phyloP scores from a whole-genome alignment of 2,329 filamentous ascomycete genomes.

The Proliferodiscus dingleyae region DNA sequence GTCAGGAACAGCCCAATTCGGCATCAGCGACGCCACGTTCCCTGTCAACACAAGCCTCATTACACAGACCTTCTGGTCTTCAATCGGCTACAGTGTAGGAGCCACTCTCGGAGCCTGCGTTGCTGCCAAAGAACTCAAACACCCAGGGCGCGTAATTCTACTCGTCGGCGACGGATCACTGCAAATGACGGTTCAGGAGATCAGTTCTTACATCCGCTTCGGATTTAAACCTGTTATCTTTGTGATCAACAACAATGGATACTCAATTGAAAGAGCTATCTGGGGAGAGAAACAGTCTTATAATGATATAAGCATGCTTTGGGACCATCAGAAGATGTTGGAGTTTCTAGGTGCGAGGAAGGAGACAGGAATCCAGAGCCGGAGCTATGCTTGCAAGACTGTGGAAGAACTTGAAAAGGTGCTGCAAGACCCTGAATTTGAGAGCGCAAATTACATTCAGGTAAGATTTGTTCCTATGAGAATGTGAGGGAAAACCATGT shows the following conservation, averaged over 20 bases:
- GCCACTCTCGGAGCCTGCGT: constrained; percentile 51
- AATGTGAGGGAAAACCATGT: neutral
- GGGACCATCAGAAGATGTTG: constrained; percentile 46
- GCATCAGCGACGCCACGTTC: constrained; percentile 46
- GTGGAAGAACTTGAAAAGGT: constrained; percentile 42
- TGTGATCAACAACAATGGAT: constrained; percentile 55
- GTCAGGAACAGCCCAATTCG: constrained; percentile 53
- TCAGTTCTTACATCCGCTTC: constrained; percentile 57
- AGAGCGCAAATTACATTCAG: constrained; percentile 14
- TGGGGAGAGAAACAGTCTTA: constrained; percentile 49
- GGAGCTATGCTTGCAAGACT: constrained; percentile 36
- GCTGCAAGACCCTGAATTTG: constrained; percentile 33
- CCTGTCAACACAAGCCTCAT: constrained; percentile 45
- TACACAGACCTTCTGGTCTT: constrained; percentile 52
- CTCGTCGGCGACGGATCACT: constrained; percentile 61
- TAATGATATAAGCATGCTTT: constrained; percentile 48
- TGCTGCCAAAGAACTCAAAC: constrained; percentile 43
- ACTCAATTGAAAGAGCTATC: constrained; percentile 54
- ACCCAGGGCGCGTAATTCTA: constrained; percentile 45
- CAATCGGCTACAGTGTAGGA: constrained; percentile 56
- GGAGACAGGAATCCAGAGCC: constrained; percentile 31
- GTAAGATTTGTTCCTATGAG: constrained; percentile 5
- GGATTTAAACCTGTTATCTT: constrained; percentile 46
- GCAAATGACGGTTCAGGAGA: constrained; percentile 61
- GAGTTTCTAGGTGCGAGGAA: constrained; percentile 43